These are phyloP conservation scores for Tuctoria greenei DNA, from an alignment of 176 grass and related monocot genomes.

Conservation along the genomic window DNA sequence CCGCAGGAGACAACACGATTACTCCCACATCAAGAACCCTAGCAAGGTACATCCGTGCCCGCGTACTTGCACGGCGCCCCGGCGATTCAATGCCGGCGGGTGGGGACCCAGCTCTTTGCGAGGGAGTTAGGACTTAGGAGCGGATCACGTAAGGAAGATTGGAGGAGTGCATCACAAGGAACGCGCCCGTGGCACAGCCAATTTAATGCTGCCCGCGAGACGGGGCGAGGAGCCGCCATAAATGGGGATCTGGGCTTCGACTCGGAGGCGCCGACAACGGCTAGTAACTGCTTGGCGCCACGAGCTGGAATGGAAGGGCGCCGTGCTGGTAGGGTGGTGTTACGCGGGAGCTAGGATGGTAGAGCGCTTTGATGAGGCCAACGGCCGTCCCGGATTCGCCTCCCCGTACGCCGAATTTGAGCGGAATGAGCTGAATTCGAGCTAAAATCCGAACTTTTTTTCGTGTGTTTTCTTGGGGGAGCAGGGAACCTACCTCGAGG, in stretches of 20 bases:
- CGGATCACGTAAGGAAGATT: conserved; percentile 36
- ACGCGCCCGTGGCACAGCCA: conserved; percentile 30
- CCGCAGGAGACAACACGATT: conserved; percentile 39
- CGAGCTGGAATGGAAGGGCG: conserved; percentile 10
- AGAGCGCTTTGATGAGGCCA: conserved; percentile 24
- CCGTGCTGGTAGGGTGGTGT: background rate
- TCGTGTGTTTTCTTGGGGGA: background rate
- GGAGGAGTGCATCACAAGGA: conserved; percentile 37
- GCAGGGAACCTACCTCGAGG: conserved; percentile 32
- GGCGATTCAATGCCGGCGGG: conserved; percentile 38
- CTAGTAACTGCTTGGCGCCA: conserved; percentile 41
- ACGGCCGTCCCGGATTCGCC: conserved; percentile 30
- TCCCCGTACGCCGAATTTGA: conserved; percentile 24
- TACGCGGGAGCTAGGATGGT: conserved; percentile 5
- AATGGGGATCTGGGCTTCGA: conserved; percentile 51
- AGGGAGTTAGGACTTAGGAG: background rate
- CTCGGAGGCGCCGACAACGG: conserved; percentile 40
- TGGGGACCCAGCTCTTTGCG: background rate
- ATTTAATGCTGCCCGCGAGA: conserved; percentile 37
- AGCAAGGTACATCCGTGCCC: conserved; percentile 38
- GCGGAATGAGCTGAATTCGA: background rate
- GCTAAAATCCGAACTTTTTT: background rate
- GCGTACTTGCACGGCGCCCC: conserved; percentile 20
- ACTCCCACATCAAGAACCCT: conserved; percentile 42
- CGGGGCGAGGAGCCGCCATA: conserved; percentile 13